phyloP scores from a whole-genome alignment of 345 rosid genomes.

The Atalantia buxifolia region DNA sequence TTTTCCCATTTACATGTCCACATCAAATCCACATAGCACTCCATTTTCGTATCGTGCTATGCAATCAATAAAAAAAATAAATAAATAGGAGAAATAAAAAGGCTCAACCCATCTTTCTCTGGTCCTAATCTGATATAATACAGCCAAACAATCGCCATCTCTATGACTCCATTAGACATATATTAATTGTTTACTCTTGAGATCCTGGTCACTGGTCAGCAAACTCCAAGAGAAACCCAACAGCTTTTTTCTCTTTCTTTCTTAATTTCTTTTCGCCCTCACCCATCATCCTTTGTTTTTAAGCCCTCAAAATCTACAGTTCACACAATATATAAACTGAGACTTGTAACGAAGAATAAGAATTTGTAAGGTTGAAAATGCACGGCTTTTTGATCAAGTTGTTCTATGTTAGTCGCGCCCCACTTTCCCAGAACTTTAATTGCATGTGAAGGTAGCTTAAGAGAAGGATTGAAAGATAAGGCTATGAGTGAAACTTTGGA shows the following conservation, averaged over 20 bases:
- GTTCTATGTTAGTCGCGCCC: neutral
- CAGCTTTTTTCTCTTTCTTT: neutral
- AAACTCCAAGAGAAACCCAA: conserved; percentile 10
- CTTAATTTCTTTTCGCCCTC: too few species aligned
- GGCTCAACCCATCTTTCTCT: neutral
- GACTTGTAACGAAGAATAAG: too few species aligned
- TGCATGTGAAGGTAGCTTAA: neutral
- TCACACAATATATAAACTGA: too few species aligned
- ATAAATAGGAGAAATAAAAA: neutral
- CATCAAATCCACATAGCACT: neutral
- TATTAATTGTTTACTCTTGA: neutral
- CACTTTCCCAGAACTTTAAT: neutral
- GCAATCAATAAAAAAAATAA: neutral
- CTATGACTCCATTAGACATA: neutral
- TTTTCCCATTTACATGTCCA: neutral
- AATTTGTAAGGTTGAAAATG: too few species aligned
- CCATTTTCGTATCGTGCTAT: neutral
- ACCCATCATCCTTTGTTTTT: neutral
- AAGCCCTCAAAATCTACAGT: too few species aligned
- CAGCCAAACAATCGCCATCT: neutral
- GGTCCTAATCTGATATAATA: too few species aligned
- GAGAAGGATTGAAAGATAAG: neutral
- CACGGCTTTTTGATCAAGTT: too few species aligned
- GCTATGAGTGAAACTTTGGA: neutral
- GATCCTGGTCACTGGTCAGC: conserved; percentile 10